Percentiles rank a stretch among this genome's conserved stretches.
These are phyloP conservation scores for Exobasidium cylindrosporum DNA, from an alignment of 1,284 basidiomycete genomes.

Conservation along the genomic window DNA sequence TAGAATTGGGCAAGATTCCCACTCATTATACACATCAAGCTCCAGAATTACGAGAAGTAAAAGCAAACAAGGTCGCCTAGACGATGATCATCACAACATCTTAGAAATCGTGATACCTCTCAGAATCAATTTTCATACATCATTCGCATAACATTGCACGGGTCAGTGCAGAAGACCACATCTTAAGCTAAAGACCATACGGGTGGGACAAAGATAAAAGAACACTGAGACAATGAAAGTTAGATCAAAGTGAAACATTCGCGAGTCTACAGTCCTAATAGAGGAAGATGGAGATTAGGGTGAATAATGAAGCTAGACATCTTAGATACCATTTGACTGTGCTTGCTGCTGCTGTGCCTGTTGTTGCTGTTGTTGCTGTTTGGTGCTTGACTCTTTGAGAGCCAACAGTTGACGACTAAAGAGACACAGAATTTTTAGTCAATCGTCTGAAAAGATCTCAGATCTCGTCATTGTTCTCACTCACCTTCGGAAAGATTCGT, in stretches of 20 bases:
- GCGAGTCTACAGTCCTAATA: too few relatives aligned
- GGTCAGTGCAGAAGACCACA: too few relatives aligned
- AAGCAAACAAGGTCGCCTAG: not conserved
- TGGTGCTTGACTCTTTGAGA: slow-evolving; percentile 68
- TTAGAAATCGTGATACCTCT: too few relatives aligned
- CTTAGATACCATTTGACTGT: slow-evolving; percentile 7
- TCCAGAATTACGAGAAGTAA: slow-evolving; percentile 1
- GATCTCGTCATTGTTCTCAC: slow-evolving; percentile 23
- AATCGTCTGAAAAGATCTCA: not conserved
- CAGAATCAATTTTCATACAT: too few relatives aligned
- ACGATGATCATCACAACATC: too few relatives aligned
- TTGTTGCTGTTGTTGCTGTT: slow-evolving; percentile 43
- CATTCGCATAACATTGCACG: too few relatives aligned
- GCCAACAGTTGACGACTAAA: slow-evolving; percentile 70
- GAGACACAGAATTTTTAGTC: not conserved
- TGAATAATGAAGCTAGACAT: not conserved
- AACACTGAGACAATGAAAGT: not conserved
- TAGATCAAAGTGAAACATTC: not conserved
- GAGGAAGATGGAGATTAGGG: not conserved
- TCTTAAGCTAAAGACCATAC: not conserved
- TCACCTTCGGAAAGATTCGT: slow-evolving; percentile 98
- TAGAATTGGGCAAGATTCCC: not conserved
- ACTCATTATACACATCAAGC: not conserved
- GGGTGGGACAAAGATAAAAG: not conserved
- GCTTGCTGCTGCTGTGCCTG: slow-evolving; percentile 17